A percentile compares a stretch with the other conserved stretches of the same genome.
These are phyloP conservation scores for Pythium plurisporium DNA, from an alignment of 352 stramenopile species.

Conservation along the genomic window DNA sequence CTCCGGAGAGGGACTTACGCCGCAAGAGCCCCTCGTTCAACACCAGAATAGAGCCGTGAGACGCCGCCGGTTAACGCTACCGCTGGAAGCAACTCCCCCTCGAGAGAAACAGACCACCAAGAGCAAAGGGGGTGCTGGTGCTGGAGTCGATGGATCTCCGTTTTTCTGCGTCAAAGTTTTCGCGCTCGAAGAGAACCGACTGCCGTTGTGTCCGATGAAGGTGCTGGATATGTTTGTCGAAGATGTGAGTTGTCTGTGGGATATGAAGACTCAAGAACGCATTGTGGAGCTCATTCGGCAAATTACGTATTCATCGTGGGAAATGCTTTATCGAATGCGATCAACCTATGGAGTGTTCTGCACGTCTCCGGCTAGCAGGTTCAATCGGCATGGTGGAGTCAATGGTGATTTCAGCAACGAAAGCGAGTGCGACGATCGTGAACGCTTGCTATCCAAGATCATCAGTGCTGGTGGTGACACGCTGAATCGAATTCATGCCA, in stretches of 20 bases:
- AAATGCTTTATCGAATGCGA: constrained; percentile 74
- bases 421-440: constrained; percentile 33
- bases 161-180: constrained; percentile 54
- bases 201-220: constrained; percentile 33
- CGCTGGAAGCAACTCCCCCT: too few species aligned
- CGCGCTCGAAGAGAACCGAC: constrained; percentile 62
- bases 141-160: not conserved
- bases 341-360: constrained; percentile 50
- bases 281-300: constrained; percentile 56
- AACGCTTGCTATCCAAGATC: constrained; percentile 32
- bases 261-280: constrained; percentile 50
- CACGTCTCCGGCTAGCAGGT: constrained; percentile 43
- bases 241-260: constrained; percentile 41
- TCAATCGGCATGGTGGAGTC: constrained; percentile 53
- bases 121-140: not conserved
- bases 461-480: constrained; percentile 65
- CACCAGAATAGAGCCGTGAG: constrained; percentile 5
- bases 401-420: constrained; percentile 49
- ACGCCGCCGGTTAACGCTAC: not conserved
- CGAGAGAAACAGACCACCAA: not conserved
- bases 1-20: not conserved
- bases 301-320: constrained; percentile 67
- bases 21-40: not conserved
- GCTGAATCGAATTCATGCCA: constrained; percentile 55
- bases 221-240: constrained; percentile 72